Base-by-base conservation (phyloP, 2,329 filamentous ascomycete species). In the Trichoderma sp. region DNA sequence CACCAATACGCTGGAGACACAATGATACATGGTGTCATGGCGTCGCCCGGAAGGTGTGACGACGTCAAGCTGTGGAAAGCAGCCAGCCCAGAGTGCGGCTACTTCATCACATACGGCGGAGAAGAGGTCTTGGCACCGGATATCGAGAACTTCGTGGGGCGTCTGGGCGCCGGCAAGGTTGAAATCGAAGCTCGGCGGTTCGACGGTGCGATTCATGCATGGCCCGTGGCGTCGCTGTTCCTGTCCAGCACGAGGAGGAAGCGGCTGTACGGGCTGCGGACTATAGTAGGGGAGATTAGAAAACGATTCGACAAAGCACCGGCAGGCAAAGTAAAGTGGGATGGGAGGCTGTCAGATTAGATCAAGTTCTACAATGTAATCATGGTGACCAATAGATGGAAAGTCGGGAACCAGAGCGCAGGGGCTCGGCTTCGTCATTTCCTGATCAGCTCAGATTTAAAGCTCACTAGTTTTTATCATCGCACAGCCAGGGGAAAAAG, bases 41-140 rank as follows among this genome's bases (percentile, higher is more conserved):
- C 84, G 41, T 95, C 93, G 2, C 94, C 94, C 1, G 94, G 94
- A 0, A 87, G 88, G 50, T 95, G 93, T 81, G 89, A 88, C 79
- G 92, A 95, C 78, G 79, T 88, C 12, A 83, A 85, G 8, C 91
- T 91, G 84, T 96, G 93, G 94, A 86, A 84, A 76, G 87, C 89
- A 71, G 92, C 93, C 29, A 90, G 89, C 71, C 94, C 94, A 0
- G 85, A 85, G 8, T 86, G 87, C 64, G 94, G 94, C 0, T 92
- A 93, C 81, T 90, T 91, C 76, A 87, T 97, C 78, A 87, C 92
- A 6, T 95, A 92, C 79, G 94, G 94, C 0, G 89, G 90, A 1
- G 93, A 95, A 81, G 95, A 97, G 82, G 92, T 97, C 0, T 91
- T 97, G 77, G 91, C 91, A 1, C 89, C 91, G 0, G 93, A 95